These are phyloP conservation scores for Cantharellus anzutake DNA, from an alignment of 768 basidiomycete species.

Conservation along the genomic window DNA sequence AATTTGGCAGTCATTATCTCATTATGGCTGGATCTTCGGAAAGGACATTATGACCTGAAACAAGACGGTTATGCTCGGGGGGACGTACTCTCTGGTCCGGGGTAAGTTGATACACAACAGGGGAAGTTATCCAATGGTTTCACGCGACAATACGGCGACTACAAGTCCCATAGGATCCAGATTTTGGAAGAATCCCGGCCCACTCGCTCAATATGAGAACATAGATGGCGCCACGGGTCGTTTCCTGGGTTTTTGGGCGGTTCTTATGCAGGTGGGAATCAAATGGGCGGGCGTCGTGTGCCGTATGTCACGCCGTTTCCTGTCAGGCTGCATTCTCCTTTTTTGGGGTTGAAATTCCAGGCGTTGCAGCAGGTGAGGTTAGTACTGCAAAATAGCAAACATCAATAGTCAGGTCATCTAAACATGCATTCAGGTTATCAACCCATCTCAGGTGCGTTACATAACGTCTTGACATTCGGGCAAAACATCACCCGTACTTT, in stretches of 20 bases:
- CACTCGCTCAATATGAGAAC: not conserved
- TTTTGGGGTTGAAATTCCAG: not conserved
- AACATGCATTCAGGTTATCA: no score
- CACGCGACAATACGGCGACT: not conserved
- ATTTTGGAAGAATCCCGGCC: not conserved
- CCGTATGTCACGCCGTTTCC: no score
- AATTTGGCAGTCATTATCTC: not conserved
- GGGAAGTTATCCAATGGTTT: conserved; percentile 3
- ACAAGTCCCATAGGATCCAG: not conserved
- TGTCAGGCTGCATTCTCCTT: not conserved
- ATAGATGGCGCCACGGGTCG: not conserved
- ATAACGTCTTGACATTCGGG: no score
- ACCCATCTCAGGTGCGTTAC: no score
- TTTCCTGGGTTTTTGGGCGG: not conserved
- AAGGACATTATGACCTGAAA: no score
- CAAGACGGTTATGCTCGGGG: not conserved
- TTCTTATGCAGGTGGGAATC: not conserved
- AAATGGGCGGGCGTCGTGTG: no score
- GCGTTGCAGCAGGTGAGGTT: not conserved
- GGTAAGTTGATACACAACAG: not conserved
- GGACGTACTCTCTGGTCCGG: not conserved
- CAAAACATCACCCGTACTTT: no score
- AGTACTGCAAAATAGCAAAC: not conserved
- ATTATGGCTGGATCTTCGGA: no score
- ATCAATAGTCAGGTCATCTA: no score